These are phyloP conservation scores for Venturia asperata DNA, from an alignment of 2,329 filamentous ascomycete species.

Conservation along the genomic window DNA sequence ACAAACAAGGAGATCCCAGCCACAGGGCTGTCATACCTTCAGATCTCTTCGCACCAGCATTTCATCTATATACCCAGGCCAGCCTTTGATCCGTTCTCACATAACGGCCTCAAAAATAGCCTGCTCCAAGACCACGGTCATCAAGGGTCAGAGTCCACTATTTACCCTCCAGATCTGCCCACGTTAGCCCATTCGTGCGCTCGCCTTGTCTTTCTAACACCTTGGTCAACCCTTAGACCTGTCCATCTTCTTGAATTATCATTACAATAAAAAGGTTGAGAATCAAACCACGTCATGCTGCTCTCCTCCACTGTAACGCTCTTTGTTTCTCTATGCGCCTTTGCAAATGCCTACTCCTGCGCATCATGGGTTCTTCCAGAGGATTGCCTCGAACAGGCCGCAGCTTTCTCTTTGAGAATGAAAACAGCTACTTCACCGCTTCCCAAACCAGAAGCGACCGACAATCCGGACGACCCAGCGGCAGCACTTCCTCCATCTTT, in stretches of 20 bases:
- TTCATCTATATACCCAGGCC: too few relatives aligned
- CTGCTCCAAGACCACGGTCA: not conserved
- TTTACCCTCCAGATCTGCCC: not conserved
- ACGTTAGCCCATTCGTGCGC: not conserved
- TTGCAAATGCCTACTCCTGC: not conserved
- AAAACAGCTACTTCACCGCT: not conserved
- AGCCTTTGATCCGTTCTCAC: not conserved
- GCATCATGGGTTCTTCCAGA: conserved; percentile 10
- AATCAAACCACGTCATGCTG: not conserved
- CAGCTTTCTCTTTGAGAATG: not conserved
- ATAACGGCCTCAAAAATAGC: not conserved
- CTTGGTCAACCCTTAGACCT: too few relatives aligned
- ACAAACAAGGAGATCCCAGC: not conserved
- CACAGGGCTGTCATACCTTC: too few relatives aligned
- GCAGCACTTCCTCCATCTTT: not conserved
- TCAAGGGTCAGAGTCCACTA: not conserved
- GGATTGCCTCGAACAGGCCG: not conserved
- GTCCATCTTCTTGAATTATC: too few relatives aligned
- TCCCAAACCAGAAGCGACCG: not conserved
- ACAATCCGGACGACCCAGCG: not conserved
- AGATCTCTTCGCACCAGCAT: too few relatives aligned
- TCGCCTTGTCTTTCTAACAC: too few relatives aligned
- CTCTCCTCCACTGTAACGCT: not conserved
- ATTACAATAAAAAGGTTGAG: too few relatives aligned
- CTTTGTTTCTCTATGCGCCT: not conserved